Base-by-base conservation (phyloP, 2,329 filamentous ascomycete species). In the Monilinia fructigena region DNA sequence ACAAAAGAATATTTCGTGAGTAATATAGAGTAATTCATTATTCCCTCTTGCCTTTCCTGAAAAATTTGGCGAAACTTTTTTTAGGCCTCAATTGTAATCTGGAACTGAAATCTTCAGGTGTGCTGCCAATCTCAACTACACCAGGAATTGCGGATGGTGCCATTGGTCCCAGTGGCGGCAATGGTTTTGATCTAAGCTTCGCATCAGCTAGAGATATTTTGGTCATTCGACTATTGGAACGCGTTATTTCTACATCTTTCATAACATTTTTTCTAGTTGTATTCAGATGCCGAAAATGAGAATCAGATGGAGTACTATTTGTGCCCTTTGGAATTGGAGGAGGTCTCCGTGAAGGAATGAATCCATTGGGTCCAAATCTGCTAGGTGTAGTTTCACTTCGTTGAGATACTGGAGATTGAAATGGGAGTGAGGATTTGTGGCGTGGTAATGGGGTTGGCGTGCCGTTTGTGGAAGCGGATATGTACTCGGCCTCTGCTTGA, bases 331-430 rank as follows among this genome's bases (percentile, higher is more conserved):
- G 65, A 28, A 67, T 64, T 40, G 65, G 65, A n/a, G 65, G 65
- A 20, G 65, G 60, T 26, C 50, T 54, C 47, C 65, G 65, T 16
- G 60, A 66, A 8, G 65, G 65, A 18, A 63, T 66, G 35, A 63
- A 66, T 16, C 65, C 65, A 26, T 20, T 63, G 11, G 65, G 65
- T 6, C 63, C 63, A n/a, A 66, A 61, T 35, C 35, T 31, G 42
- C 61, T 66, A 5, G 55, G 47, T 35, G 55, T 53, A 26, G 42
- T 52, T 35, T 66, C 56, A 12, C 23, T 38, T 66, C 45, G 48
- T 31, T 55, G 64, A 6, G 42, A 48, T 28, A 60, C 45, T 31
- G 26, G 26, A 14, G 47, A 53, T 47, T 60, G 23, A n/a, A 38
- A 53, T 28, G 16, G 45, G 20, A 60, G n/a, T 0, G 55, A 53